Base-by-base conservation (phyloP, 2,329 filamentous ascomycete species). In the Lasiodiplodia gonubiensis region DNA sequence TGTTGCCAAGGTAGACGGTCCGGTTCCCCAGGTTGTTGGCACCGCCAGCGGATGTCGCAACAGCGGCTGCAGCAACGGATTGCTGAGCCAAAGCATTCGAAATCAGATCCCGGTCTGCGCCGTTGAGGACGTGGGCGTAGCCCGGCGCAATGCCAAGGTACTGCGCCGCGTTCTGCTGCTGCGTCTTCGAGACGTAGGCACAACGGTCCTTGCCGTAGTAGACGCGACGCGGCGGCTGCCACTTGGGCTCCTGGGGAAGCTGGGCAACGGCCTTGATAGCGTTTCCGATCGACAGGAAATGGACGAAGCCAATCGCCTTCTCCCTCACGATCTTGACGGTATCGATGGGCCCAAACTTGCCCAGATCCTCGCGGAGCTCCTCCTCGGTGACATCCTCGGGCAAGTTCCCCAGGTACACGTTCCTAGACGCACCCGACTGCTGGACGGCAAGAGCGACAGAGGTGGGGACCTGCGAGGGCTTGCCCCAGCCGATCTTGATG, bases 401-500 rank as follows among this genome's bases (percentile, higher is more conserved):
- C 68, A 99, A 81, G 77, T 97, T 98, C 65, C 95, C 95, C 52
- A 99, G 86, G 77, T 99, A 99, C 39, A 99, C 95, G 77, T 99
- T 99, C 71, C 95, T 89, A 21, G 95, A 99, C 35, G 95, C 95
- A 64, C 94, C 94, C 14, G 94, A 97, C 81, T 99, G 95, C 82
- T 99, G 95, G 37, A 98, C 95, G 55, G 95, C 94, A 68, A 98
- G 85, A n/a, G 94, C 93, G 55, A 99, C 95, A 2, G 95, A 98
- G 2, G 94, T 98, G 3, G 95, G 95, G 0, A 99, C 95, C 80
- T 97, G 94, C 3, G 95, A 98, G 37, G 95, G 94, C 83, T 99
- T 99, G 70, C 95, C 95, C 95, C 95, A 99, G 70, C 95, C 95
- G 74, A 99, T 94, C 86, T 99, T 99, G 85, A 99, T 97, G 79